Evolutionary conservation across 345 rosid genomes (phyloP), one percentile per base, ranked within the genome.

Genomic region (Euphorbia lathyris): DNA sequence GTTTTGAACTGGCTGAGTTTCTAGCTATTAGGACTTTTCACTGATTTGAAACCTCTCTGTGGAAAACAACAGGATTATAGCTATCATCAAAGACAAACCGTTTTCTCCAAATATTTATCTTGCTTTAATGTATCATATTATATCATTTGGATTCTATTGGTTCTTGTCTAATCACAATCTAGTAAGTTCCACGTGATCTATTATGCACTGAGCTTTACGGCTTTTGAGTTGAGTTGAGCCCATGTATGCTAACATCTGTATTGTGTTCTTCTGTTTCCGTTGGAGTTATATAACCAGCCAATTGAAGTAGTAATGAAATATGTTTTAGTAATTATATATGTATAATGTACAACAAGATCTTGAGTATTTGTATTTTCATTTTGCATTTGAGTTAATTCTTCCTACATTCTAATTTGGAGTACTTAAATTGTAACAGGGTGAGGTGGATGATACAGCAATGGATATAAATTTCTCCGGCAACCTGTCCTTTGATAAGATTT

Each of bases 391-490:
- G 20, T 50, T 62, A 58, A 38, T 29, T 70, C 30, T 43, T 29
- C 63, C 52, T 67, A 50, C 61, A 47, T 74, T 71, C 71, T 86
- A 42, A 78, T 76, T 26, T 73, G 56, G 51, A 70, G 43, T 59
- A 42, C 73, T 43, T 67, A 23, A 34, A n/a, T 63, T 67, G 27
- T 69, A 58, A 60, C 89, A 94, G 98, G 97, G 95, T 70, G 97
- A 94, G 84, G 86, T 85, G 78, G 98, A 94, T 85, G 96, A 91
- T 75, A 32, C 90, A 2, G 95, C 98, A 75, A 76, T 94, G 65
- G 97, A 94, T 76, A 84, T 94, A 69, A 94, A 94, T 86, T 90
- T 94, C 74, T 94, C 97, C 43, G 97, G 96, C 74, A 94, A 83
- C 75, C 58, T 91, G 62, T 85, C 84, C 55, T 83, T 87, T 77